These are phyloP conservation scores for Xylogone sp. DNA, from an alignment of 2,329 filamentous ascomycete genomes.

Conservation along the genomic window DNA sequence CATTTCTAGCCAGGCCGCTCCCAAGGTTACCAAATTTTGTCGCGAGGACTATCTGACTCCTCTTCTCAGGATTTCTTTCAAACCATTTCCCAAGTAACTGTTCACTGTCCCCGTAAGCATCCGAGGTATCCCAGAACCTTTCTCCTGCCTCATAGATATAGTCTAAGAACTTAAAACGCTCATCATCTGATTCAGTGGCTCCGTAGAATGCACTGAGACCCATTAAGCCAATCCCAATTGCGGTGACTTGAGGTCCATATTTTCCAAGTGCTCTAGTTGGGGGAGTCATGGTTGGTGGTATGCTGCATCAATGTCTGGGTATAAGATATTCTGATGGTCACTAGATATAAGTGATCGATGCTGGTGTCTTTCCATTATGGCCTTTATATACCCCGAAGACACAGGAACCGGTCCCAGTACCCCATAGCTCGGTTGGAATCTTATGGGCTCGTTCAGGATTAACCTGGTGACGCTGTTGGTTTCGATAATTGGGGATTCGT, in stretches of 20 bases:
- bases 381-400: too few relatives aligned
- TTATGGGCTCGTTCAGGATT: too few relatives aligned
- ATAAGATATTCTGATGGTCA: too few relatives aligned
- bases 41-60: constrained; percentile 43
- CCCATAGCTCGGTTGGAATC: too few relatives aligned
- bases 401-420: too few relatives aligned
- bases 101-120: constrained; percentile 36
- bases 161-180: constrained; percentile 33
- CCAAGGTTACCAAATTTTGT: constrained; percentile 23
- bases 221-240: constrained; percentile 23
- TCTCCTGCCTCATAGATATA: constrained; percentile 31
- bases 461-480: too few relatives aligned
- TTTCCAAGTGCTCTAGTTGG: constrained; percentile 10
- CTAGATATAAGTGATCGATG: too few relatives aligned
- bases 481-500: too few relatives aligned
- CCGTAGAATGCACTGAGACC: constrained; percentile 26
- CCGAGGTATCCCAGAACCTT: constrained; percentile 30
- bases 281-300: too few relatives aligned
- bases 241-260: constrained; percentile 20
- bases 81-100: constrained; percentile 45
- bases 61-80: constrained; percentile 32
- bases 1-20: constrained; percentile 3
- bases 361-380: too few relatives aligned
- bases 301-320: too few relatives aligned
- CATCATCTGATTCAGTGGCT: constrained; percentile 23